phyloP scores from a whole-genome alignment of 805 yeast genomes.

The Suhomyces prunicola region DNA sequence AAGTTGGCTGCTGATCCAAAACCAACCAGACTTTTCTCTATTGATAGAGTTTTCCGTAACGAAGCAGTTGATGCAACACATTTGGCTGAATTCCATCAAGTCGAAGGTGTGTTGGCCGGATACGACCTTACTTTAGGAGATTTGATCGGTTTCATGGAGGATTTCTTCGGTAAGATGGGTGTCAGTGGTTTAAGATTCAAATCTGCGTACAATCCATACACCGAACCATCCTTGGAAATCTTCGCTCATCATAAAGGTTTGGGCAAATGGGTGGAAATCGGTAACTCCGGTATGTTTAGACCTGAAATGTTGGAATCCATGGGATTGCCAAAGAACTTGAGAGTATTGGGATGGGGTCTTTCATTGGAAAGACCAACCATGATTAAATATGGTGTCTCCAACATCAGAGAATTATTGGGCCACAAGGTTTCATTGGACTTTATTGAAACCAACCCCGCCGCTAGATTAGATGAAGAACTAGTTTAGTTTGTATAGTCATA shows the following conservation, averaged over 20 bases:
- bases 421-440: constrained; percentile 94
- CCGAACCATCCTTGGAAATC: constrained; percentile 98
- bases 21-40: constrained; percentile 89
- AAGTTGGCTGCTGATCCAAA: constrained; percentile 82
- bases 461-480: constrained; percentile 73
- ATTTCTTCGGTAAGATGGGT: constrained; percentile 96
- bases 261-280: constrained; percentile 97
- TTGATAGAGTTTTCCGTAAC: constrained; percentile 97
- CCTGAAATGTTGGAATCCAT: constrained; percentile 98
- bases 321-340: constrained; percentile 93
- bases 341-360: constrained; percentile 97
- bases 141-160: constrained; percentile 96
- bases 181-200: constrained; percentile 93
- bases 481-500: constrained; percentile 17
- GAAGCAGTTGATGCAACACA: constrained; percentile 99
- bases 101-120: constrained; percentile 98
- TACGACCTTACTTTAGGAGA: constrained; percentile 93
- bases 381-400: constrained; percentile 95
- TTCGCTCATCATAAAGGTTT: constrained; percentile 95
- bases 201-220: constrained; percentile 98
- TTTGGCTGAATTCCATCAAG: constrained; percentile 98
- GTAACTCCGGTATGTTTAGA: constrained; percentile 99
- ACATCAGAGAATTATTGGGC: constrained; percentile 94
- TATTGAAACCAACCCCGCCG: constrained; percentile 95
- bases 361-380: constrained; percentile 98